Evolutionary conservation across 140 eudicot species (phyloP).

Genomic region (Anethum foeniculum): DNA sequence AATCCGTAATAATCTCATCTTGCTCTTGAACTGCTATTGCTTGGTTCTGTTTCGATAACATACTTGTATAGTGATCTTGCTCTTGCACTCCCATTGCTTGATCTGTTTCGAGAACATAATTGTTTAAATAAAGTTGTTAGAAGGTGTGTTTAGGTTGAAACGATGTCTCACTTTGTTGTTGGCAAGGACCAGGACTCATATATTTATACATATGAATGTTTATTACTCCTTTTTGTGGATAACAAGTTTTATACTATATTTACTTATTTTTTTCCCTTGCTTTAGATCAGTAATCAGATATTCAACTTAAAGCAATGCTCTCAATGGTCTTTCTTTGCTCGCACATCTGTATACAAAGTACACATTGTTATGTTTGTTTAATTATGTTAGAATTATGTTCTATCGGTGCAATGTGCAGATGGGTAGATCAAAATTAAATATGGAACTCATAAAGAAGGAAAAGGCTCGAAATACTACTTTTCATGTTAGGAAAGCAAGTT

Average conservation of each 20-base stretch:
- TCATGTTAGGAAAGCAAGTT: constrained; percentile 21
- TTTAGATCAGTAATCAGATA: not conserved
- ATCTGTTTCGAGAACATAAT: not conserved
- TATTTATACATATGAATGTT: too few species aligned
- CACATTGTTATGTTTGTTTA: not conserved
- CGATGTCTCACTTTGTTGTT: too few species aligned
- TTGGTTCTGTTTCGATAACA: not conserved
- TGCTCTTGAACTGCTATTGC: not conserved
- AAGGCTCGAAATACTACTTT: constrained; percentile 19
- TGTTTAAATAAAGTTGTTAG: too few species aligned
- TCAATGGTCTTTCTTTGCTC: not conserved
- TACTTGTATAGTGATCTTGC: too few species aligned
- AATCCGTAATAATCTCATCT: too few species aligned
- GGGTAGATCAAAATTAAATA: constrained; percentile 30
- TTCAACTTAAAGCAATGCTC: not conserved
- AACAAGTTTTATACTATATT: not conserved
- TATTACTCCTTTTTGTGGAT: not conserved
- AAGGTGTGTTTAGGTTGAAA: too few species aligned
- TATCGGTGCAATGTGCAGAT: constrained; percentile 12
- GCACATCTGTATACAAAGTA: too few species aligned
- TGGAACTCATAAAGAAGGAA: constrained; percentile 30
- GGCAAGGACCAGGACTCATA: too few species aligned
- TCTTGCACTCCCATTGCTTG: too few species aligned
- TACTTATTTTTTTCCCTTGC: not conserved
- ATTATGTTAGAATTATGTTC: too few species aligned